Percentiles rank a stretch among this genome's conserved stretches.
Conservation (phyloP, 306 rosid genomes). For the Datisca glomerata region DNA sequence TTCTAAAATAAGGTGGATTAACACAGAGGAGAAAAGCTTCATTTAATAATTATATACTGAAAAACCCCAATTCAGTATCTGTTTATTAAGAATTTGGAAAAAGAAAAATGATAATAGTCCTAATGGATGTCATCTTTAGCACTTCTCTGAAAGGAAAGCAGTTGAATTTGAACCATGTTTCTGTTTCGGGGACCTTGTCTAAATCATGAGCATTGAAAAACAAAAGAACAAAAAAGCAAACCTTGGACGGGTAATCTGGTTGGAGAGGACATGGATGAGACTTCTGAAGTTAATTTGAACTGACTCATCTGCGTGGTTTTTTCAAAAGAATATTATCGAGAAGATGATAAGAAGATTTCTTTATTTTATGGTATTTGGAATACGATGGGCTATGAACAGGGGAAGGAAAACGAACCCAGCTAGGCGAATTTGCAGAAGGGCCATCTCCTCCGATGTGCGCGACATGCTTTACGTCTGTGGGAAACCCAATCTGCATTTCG, state of each 20-base stretch:
- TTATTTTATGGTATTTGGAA: too few relatives aligned
- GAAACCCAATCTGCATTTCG: constrained; percentile 79
- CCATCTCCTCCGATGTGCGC: constrained; percentile 47
- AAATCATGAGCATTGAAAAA: too few relatives aligned
- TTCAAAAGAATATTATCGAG: background rate
- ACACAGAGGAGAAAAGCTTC: too few relatives aligned
- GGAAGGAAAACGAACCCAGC: constrained; percentile 17
- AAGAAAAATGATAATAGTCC: background rate
- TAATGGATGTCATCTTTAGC: too few relatives aligned
- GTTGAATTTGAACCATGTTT: too few relatives aligned
- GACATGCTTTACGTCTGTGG: constrained; percentile 76
- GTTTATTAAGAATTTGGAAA: background rate
- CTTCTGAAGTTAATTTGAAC: constrained; percentile 32
- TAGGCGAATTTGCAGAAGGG: constrained; percentile 27
- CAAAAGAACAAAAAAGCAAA: constrained; percentile 13
- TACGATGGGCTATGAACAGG: background rate
- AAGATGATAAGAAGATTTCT: background rate
- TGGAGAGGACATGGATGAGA: constrained; percentile 6
- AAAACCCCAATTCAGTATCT: background rate
- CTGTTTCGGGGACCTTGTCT: too few relatives aligned
- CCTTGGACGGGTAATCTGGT: constrained; percentile 27
- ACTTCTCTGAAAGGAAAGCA: too few relatives aligned
- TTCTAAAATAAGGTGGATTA: too few relatives aligned
- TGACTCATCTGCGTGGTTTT: constrained; percentile 52
- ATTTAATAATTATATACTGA: too few relatives aligned